phyloP scores from a whole-genome alignment of 768 basidiomycete genomes.

The Mycena haematopus region DNA sequence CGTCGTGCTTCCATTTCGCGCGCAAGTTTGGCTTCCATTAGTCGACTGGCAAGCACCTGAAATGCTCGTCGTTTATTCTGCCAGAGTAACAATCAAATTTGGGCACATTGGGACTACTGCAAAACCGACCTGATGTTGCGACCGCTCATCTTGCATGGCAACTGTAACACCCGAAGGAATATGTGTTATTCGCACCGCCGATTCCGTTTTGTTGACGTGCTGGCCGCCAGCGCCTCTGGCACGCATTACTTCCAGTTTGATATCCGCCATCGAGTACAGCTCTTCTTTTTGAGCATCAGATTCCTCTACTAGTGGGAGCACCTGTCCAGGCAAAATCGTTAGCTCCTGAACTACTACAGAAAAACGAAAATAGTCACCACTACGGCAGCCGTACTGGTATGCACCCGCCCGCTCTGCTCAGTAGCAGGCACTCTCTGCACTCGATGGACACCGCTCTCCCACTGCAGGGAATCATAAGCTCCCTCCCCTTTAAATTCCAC shows the following conservation, averaged over 20 bases:
- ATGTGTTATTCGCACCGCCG: conserved; percentile 94
- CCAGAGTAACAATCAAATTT: not conserved
- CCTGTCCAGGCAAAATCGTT: conserved; percentile 51
- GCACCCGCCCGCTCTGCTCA: conserved; percentile 85
- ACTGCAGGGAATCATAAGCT: conserved; percentile 79
- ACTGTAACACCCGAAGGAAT: conserved; percentile 92
- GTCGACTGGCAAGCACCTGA: conserved; percentile 83
- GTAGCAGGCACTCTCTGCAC: conserved; percentile 95
- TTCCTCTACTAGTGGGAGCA: conserved; percentile 81
- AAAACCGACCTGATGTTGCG: conserved; percentile 83
- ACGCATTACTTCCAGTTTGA: conserved; percentile 93
- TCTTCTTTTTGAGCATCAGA: conserved; percentile 63
- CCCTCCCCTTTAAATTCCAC: conserved; percentile 81
- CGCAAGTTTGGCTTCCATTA: conserved; percentile 80
- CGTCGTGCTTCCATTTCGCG: conserved; percentile 76
- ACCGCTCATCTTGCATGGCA: conserved; percentile 97
- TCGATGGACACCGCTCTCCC: conserved; percentile 96
- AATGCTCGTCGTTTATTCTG: conserved; percentile 95
- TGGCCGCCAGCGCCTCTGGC: conserved; percentile 95
- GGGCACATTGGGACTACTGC: not conserved
- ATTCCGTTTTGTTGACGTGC: conserved; percentile 99
- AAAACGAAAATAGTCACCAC: conserved; percentile 60
- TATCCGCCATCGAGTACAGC: conserved; percentile 82
- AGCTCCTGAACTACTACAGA: not conserved
- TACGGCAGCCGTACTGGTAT: conserved; percentile 90